A percentile compares a stretch with the other conserved stretches of the same genome.
Evolutionary conservation across 2,329 filamentous ascomycete species (phyloP).

Genomic region (Falciphora oryzae): DNA sequence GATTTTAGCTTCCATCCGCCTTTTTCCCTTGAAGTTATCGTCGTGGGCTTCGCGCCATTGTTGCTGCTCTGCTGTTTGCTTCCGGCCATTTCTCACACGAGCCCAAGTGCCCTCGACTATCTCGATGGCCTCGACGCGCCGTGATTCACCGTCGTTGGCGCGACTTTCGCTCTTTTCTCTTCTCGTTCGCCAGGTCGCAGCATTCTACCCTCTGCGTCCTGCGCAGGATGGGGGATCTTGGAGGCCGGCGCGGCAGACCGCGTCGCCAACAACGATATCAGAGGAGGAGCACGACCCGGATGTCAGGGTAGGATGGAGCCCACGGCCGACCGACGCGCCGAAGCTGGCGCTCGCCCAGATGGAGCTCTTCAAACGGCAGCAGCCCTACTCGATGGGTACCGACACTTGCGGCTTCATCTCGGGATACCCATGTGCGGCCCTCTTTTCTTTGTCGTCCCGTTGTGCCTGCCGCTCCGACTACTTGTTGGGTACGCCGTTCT

Average conservation of each 20-base stretch:
- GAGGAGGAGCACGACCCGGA: neutral
- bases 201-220: too few species aligned
- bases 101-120: too few species aligned
- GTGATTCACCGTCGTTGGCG: too few species aligned
- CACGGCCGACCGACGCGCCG: constrained; percentile 3
- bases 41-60: too few species aligned
- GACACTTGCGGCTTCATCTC: constrained; percentile 14
- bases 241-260: neutral
- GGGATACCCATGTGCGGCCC: constrained; percentile 9
- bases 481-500: neutral
- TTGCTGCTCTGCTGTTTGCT: too few species aligned
- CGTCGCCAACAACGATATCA: neutral
- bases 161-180: too few species aligned
- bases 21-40: too few species aligned
- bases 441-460: neutral
- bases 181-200: too few species aligned
- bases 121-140: too few species aligned
- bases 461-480: neutral
- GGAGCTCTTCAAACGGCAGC: constrained; percentile 12
- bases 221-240: neutral
- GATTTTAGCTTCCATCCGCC: too few species aligned
- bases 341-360: constrained; percentile 7
- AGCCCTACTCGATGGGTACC: constrained; percentile 10
- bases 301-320: constrained; percentile 3
- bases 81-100: too few species aligned